phyloP scores from a whole-genome alignment of 2,329 filamentous ascomycete genomes.

The Neofusicoccum sp. region DNA sequence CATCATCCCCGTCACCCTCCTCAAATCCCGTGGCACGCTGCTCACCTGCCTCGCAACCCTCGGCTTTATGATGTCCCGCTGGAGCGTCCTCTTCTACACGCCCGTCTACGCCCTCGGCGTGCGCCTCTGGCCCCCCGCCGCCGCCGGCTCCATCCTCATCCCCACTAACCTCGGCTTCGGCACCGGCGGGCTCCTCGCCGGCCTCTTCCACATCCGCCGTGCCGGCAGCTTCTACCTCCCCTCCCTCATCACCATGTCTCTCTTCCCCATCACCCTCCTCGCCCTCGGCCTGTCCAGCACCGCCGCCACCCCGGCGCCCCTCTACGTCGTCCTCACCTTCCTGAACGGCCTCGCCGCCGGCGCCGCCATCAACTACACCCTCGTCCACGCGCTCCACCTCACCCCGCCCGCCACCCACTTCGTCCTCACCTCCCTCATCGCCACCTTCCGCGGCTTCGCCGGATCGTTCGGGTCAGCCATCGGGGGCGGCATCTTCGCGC shows the following conservation, averaged over 20 bases:
- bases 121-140: slow-evolving; percentile 67
- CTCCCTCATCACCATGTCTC: slow-evolving; percentile 59
- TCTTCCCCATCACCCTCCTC: slow-evolving; percentile 65
- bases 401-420: slow-evolving; percentile 69
- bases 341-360: slow-evolving; percentile 73
- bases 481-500: slow-evolving; percentile 73
- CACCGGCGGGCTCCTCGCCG: slow-evolving; percentile 70
- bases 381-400: slow-evolving; percentile 78
- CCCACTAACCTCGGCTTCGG: slow-evolving; percentile 83
- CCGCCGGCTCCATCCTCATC: slow-evolving; percentile 74
- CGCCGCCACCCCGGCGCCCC: slow-evolving; percentile 50
- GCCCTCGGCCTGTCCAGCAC: slow-evolving; percentile 60
- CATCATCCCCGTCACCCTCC: slow-evolving; percentile 71
- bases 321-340: slow-evolving; percentile 66
- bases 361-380: slow-evolving; percentile 75
- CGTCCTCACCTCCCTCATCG: slow-evolving; percentile 73
- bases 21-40: slow-evolving; percentile 70
- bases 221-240: slow-evolving; percentile 73
- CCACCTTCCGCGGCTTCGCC: slow-evolving; percentile 80
- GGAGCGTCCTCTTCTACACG: slow-evolving; percentile 78
- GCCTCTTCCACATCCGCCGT: slow-evolving; percentile 74
- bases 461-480: slow-evolving; percentile 80
- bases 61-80: slow-evolving; percentile 78
- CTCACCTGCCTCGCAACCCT: slow-evolving; percentile 75
- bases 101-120: slow-evolving; percentile 80